These are phyloP conservation scores for Tuctoria greenei DNA, from an alignment of 176 grass and related monocot species.

Conservation along the genomic window DNA sequence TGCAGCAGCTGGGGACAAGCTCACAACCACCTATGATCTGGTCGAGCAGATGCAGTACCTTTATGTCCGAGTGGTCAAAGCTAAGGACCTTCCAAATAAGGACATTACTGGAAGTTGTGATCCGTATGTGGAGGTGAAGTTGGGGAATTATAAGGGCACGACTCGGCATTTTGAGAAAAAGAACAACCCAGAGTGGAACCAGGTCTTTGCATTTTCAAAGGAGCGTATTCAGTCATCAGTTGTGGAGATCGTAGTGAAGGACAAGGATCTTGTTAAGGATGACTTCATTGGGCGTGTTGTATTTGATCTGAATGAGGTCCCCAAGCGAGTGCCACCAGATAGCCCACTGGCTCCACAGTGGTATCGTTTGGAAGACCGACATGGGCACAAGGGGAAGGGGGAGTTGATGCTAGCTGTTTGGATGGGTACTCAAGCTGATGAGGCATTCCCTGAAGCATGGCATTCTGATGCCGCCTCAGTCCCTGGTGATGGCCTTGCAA, in stretches of 20 bases:
- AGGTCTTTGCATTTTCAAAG: slow-evolving; percentile 72
- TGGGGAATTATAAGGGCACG: slow-evolving; percentile 64
- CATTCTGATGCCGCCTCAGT: slow-evolving; percentile 66
- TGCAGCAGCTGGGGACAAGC: slow-evolving; percentile 57
- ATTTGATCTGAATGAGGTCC: slow-evolving; percentile 64
- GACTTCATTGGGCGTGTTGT: slow-evolving; percentile 54
- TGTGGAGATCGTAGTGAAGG: slow-evolving; percentile 60
- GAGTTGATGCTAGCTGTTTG: slow-evolving; percentile 83
- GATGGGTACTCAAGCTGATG: slow-evolving; percentile 80
- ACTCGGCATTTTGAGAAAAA: slow-evolving; percentile 64
- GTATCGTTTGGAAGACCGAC: slow-evolving; percentile 60
- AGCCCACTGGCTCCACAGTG: slow-evolving; percentile 73
- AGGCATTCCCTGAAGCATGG: slow-evolving; percentile 73
- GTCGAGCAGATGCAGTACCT: slow-evolving; percentile 84
- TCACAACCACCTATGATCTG: slow-evolving; percentile 67
- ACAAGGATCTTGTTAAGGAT: slow-evolving; percentile 64
- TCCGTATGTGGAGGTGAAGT: slow-evolving; percentile 67
- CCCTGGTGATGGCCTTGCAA: slow-evolving; percentile 59
- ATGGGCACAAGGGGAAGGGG: slow-evolving; percentile 63
- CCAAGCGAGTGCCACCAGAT: slow-evolving; percentile 66
- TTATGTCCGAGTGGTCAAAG: slow-evolving; percentile 71
- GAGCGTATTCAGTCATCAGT: slow-evolving; percentile 63
- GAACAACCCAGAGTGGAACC: slow-evolving; percentile 72
- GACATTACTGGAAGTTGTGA: slow-evolving; percentile 68
- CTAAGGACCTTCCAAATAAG: slow-evolving; percentile 56